Evolutionary conservation across 169 alveolate species (phyloP), one percentile per base, ranked within the genome.

Genomic region (Neospora caninum): DNA sequence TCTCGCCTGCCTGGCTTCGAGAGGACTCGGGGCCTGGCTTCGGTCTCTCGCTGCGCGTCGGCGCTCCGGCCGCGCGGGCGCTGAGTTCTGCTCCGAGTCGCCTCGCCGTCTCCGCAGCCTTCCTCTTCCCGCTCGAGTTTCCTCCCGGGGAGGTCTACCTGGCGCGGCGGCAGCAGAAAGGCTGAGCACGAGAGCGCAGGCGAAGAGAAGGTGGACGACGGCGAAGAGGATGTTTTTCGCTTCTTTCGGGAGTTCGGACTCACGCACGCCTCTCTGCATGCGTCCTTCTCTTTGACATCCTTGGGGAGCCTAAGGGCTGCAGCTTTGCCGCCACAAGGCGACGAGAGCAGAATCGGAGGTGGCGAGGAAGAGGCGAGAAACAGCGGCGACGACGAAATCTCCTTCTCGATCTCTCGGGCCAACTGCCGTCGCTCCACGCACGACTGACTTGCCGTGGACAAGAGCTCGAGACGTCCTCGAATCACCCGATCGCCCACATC

Each of bases 401-500:
- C 95, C 49, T 91, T 88, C 86, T 94, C 96, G 20, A 94, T 82
- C 80, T 34, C 42, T 1, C 29, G 67, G 82, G 38, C 38, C 78
- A 92, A 45, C 10, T 13, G 36, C n/a, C 78, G 53, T 22, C n/a
- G 34, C 69, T 80, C 86, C 49, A 9, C 34, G 41, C 49, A 42
- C 69, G 39, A 42, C 34, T 91, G 58, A 82, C 80, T 78, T 83
- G 88, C 70, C 45, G 93, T 84, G 84, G 95, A 86, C 92, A 96
- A 88, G n/a, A 96, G 92, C 93, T 96, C 97, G 45, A 96, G 78
- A n/a, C 94, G 91, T 38, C 97, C 97, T 58, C 93, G 89, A 31
- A 96, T 80, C 36, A 96, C 95, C 27, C 97, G 94, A 69, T 96
- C 97, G 39, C 97, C 97, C 6, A 95, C 96, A 80, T 95, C 97